Evolutionary conservation across 2,329 filamentous ascomycete genomes (phyloP).

Genomic region (Malbranchea zuffiana): DNA sequence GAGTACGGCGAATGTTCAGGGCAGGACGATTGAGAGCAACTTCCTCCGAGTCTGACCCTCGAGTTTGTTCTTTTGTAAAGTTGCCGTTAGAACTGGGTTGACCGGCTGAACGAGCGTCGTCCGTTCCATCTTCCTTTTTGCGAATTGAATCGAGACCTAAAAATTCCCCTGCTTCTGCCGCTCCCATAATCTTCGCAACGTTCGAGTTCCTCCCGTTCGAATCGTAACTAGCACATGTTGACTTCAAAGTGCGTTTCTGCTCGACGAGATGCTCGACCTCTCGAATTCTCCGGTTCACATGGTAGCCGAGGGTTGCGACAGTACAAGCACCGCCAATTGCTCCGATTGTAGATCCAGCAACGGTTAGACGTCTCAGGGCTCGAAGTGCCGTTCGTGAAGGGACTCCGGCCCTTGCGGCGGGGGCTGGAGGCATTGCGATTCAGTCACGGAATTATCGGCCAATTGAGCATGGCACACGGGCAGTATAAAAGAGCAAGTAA

Average conservation of each 20-base stretch:
- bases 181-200: constrained; percentile 34
- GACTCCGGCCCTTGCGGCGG: constrained; percentile 26
- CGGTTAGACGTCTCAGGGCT: constrained; percentile 29
- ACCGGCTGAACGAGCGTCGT: no score
- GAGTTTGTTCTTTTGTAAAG: no score
- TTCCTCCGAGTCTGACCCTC: no score
- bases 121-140: constrained; percentile 18
- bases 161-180: constrained; percentile 35
- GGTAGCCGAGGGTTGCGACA: constrained; percentile 33
- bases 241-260: constrained; percentile 33
- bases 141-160: constrained; percentile 29
- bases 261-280: constrained; percentile 35
- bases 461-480: no score
- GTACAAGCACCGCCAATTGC: constrained; percentile 31
- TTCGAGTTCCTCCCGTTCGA: constrained; percentile 28
- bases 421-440: constrained; percentile 15
- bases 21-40: no score
- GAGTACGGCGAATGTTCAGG: no score
- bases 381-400: constrained; percentile 37
- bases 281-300: constrained; percentile 31
- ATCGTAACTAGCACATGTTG: constrained; percentile 34
- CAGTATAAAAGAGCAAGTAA: no score
- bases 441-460: no score
- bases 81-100: no score
- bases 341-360: constrained; percentile 23